phyloP scores from a whole-genome alignment of 768 basidiomycete species.

The Pleurotus tuoliensis region DNA sequence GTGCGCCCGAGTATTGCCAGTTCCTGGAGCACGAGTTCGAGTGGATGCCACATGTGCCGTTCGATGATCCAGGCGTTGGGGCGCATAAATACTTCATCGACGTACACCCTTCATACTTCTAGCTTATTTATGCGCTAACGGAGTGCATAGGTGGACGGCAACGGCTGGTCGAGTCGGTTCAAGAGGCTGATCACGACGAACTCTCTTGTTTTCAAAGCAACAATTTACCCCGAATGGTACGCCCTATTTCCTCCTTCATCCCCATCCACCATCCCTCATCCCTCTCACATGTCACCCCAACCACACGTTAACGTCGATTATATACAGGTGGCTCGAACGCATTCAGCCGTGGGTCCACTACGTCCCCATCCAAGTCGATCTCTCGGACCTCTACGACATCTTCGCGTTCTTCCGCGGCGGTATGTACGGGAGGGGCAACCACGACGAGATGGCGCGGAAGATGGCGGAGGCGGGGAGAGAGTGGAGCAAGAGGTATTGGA shows the following conservation, averaged over 20 bases:
- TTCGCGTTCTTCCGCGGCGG: conserved; percentile 64
- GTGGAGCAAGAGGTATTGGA: conserved; percentile 52
- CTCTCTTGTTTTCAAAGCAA: conserved; percentile 60
- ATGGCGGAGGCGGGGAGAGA: conserved; percentile 48
- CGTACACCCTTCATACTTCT: conserved; percentile 24
- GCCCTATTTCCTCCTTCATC: neutral
- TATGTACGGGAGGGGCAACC: conserved; percentile 42
- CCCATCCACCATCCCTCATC: neutral
- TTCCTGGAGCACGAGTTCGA: conserved; percentile 42
- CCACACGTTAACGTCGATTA: neutral
- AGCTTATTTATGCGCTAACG: neutral
- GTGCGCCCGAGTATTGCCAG: conserved; percentile 38
- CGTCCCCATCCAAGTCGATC: conserved; percentile 57
- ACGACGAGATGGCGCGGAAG: conserved; percentile 50
- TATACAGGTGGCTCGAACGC: conserved; percentile 44
- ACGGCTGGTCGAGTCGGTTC: conserved; percentile 64
- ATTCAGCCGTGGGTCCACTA: conserved; percentile 69
- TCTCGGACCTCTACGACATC: conserved; percentile 59
- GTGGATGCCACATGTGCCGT: conserved; percentile 35
- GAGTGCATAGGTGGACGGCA: conserved; percentile 42
- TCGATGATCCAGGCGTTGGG: conserved; percentile 34
- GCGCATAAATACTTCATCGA: conserved; percentile 58
- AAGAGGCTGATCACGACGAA: conserved; percentile 56
- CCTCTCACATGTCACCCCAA: neutral
- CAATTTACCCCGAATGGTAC: conserved; percentile 68